Percentiles rank a stretch among this genome's conserved stretches.
phyloP scores from a whole-genome alignment of 768 basidiomycete genomes.

The Russula brevipes region DNA sequence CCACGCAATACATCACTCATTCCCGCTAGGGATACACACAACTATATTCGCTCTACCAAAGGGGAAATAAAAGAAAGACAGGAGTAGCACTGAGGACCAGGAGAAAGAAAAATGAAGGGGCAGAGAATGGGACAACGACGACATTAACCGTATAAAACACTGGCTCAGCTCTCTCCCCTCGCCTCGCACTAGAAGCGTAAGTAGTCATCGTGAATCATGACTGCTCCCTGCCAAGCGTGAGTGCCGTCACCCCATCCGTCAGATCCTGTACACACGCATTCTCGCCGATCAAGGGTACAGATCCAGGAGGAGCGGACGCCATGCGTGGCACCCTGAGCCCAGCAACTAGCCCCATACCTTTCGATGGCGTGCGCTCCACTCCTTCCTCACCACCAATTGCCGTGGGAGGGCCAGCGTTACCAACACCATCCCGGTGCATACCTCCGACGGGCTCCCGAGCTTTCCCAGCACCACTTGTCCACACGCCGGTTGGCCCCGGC shows the following conservation, averaged over 20 bases:
- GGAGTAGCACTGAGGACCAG: slow-evolving; percentile 4
- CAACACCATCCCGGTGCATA: slow-evolving; percentile 1
- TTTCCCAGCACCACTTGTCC: slow-evolving; percentile 35
- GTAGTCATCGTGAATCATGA: slow-evolving; percentile 36
- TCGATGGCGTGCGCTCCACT: slow-evolving; percentile 12
- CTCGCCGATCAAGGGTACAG: slow-evolving; percentile 33
- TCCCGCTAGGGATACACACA: slow-evolving; percentile 19
- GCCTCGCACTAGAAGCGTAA: slow-evolving; percentile 37
- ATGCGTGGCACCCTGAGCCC: slow-evolving; percentile 4
- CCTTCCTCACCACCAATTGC: slow-evolving; percentile 1
- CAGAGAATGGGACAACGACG: background rate
- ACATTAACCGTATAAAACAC: slow-evolving; percentile 44
- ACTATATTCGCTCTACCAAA: slow-evolving; percentile 18
- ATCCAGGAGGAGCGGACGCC: background rate
- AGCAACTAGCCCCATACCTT: background rate
- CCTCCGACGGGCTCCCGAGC: slow-evolving; percentile 16
- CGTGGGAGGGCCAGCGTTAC: background rate
- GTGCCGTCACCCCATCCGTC: slow-evolving; percentile 52
- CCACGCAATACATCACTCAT: background rate
- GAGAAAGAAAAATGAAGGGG: background rate
- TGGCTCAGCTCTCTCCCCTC: slow-evolving; percentile 50
- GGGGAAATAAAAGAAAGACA: slow-evolving; percentile 14
- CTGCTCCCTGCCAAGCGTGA: slow-evolving; percentile 55
- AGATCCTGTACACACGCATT: slow-evolving; percentile 76
- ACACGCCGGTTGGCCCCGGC: slow-evolving; percentile 58